phyloP scores from a whole-genome alignment of 352 stramenopile species.

The Pilasporangium apinafurcum region DNA sequence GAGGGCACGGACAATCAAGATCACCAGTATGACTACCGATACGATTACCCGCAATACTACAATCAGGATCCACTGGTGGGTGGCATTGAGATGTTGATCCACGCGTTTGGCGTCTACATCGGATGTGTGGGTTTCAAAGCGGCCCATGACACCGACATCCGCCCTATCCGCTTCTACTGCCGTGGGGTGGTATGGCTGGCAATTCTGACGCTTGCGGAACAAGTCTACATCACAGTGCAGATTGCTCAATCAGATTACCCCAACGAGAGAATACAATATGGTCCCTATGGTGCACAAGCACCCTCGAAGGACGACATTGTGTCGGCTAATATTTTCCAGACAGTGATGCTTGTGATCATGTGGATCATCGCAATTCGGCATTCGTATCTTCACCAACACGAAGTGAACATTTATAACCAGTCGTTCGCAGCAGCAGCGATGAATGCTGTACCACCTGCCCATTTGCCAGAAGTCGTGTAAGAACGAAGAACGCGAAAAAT shows the following conservation, averaged over 20 bases:
- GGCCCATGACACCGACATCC: constrained; percentile 82
- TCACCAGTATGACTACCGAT: constrained; percentile 43
- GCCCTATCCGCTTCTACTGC: constrained; percentile 80
- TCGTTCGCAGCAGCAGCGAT: constrained; percentile 74
- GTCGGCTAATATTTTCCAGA: constrained; percentile 80
- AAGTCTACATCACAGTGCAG: constrained; percentile 80
- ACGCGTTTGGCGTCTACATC: constrained; percentile 82
- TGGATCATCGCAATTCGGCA: constrained; percentile 78
- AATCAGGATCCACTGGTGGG: constrained; percentile 68
- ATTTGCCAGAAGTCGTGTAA: constrained; percentile 62
- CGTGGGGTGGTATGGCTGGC: constrained; percentile 73
- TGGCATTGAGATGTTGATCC: constrained; percentile 61
- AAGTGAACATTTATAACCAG: constrained; percentile 79
- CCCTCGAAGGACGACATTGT: constrained; percentile 83
- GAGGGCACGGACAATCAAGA: constrained; percentile 22
- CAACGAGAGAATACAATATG: constrained; percentile 60
- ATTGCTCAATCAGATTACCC: constrained; percentile 73
- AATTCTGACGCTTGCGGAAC: constrained; percentile 66
- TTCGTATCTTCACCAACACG: constrained; percentile 64
- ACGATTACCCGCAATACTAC: constrained; percentile 79
- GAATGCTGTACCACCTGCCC: constrained; percentile 69
- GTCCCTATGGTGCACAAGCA: constrained; percentile 62
- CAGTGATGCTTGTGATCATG: constrained; percentile 79
- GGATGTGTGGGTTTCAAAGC: constrained; percentile 84
- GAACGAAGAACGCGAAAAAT: constrained; percentile 1